Conservation (phyloP, 2,329 filamentous ascomycete genomes). For the Hortaea werneckii region DNA sequence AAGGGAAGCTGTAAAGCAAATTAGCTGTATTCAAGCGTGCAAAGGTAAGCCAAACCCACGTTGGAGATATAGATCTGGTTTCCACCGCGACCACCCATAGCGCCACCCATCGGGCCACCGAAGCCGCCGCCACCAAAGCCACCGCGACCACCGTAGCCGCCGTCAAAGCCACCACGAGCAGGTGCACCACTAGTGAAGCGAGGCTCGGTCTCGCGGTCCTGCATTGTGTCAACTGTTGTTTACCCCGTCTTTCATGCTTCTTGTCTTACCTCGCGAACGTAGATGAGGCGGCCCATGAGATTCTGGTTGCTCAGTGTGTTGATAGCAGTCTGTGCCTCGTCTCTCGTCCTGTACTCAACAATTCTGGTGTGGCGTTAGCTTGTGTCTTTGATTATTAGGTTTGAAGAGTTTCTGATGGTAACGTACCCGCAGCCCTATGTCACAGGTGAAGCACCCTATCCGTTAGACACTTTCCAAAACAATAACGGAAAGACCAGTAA, state of each 20-base stretch:
- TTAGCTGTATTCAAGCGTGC: conserved; percentile 14
- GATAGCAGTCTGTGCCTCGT: conserved; percentile 96
- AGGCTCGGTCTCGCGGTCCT: conserved; percentile 97
- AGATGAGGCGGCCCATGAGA: conserved; percentile 95
- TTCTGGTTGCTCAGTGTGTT: conserved; percentile 98
- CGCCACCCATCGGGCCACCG: conserved; percentile 33
- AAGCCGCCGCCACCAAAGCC: conserved; percentile 45
- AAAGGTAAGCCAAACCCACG: conserved; percentile 61
- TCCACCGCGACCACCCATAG: conserved; percentile 48
- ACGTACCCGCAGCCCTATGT: conserved; percentile 98
- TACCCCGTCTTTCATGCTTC: not conserved
- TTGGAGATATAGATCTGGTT: conserved; percentile 97
- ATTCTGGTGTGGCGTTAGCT: conserved; percentile 51
- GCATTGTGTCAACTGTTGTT: conserved; percentile 7
- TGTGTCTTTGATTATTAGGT: conserved; percentile 21
- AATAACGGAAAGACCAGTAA: conserved; percentile 48
- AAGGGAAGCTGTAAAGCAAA: conserved; percentile 66
- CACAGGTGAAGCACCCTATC: conserved; percentile 72
- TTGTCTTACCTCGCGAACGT: conserved; percentile 80
- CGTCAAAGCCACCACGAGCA: conserved; percentile 51
- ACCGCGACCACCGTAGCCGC: conserved; percentile 33
- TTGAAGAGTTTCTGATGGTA: not conserved
- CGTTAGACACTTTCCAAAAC: conserved; percentile 98
- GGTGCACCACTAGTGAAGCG: conserved; percentile 55
- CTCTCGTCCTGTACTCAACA: conserved; percentile 99